Percentiles rank a stretch among this genome's conserved stretches.
phyloP scores from a whole-genome alignment of 345 rosid genomes.

The Triadica sebifera region DNA sequence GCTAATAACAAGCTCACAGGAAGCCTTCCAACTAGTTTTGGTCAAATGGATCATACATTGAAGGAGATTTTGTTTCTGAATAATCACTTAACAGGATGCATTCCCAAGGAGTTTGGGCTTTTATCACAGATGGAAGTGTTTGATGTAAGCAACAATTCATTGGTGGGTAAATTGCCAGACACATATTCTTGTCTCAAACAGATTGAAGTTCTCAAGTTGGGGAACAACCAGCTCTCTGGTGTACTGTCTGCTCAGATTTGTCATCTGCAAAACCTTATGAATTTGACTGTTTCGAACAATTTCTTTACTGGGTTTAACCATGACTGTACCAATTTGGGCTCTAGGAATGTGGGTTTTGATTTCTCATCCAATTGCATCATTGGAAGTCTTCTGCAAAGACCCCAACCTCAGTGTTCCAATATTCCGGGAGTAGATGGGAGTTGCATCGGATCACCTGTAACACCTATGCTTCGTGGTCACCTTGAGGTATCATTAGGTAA shows the following conservation, averaged over 20 bases:
- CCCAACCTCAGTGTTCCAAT: slow-evolving; percentile 59
- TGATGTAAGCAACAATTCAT: slow-evolving; percentile 68
- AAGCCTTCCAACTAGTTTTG: slow-evolving; percentile 56
- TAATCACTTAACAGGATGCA: slow-evolving; percentile 81
- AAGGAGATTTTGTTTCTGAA: slow-evolving; percentile 75
- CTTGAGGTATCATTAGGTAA: too few species aligned
- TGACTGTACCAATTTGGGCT: slow-evolving; percentile 50
- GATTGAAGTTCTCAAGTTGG: slow-evolving; percentile 62
- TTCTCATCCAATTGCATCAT: slow-evolving; percentile 75
- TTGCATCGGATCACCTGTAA: slow-evolving; percentile 63
- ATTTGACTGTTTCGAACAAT: slow-evolving; percentile 75
- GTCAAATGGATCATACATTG: slow-evolving; percentile 47
- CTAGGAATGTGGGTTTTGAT: slow-evolving; percentile 61
- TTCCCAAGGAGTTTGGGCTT: slow-evolving; percentile 78
- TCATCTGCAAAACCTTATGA: slow-evolving; percentile 52
- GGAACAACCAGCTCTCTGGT: slow-evolving; percentile 74
- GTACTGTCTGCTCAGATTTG: slow-evolving; percentile 68
- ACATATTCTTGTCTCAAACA: slow-evolving; percentile 31
- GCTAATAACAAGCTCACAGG: slow-evolving; percentile 75
- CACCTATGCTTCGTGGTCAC: slow-evolving; percentile 60
- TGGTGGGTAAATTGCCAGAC: slow-evolving; percentile 80
- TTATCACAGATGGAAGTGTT: slow-evolving; percentile 63
- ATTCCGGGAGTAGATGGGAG: slow-evolving; percentile 65
- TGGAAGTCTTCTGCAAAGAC: slow-evolving; percentile 66
- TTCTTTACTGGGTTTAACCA: slow-evolving; percentile 88